Evolutionary conservation across 2,329 filamentous ascomycete genomes (phyloP), one percentile per base, ranked within the genome.

Genomic region (Colletotrichum endophyticum): DNA sequence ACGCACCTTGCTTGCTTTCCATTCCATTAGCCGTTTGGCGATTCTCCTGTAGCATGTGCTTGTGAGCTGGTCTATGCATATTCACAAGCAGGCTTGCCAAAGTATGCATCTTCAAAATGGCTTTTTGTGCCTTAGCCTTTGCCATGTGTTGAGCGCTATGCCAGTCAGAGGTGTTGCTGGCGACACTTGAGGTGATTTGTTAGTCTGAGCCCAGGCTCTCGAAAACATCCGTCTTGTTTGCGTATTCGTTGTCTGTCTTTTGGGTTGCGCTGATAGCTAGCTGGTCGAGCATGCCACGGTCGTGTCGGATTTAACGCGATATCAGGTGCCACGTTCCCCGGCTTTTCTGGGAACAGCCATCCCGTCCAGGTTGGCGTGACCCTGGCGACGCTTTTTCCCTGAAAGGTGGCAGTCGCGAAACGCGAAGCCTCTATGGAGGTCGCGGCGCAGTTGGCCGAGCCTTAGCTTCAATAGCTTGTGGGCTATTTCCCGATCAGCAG

Each of bases 331-430:
- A 72, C 69, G 69, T 75, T 72, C 73, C n/a, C 19, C 19, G 30
- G 39, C 16, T 13, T 36, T 57, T 6, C 44, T 32, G 25, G 36
- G 32, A 27, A 11, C 27, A 64, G 70, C 73, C 56, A 68, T 73
- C 56, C 63, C 70, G 70, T 44, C 27, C 28, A 64, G 16, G 39
- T 39, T 68, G 63, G 70, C 70, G 39, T 68, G 30, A 64, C 39
- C 70, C 73, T 15, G 63, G 39, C 57, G 30, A 62, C n/a, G 22
- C 67, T 36, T 44, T 53, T 73, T 68, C 73, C 73, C 32, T 32
- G 27, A 75, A 64, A 63, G 70, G 73, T 73, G 63, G 56, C 56
- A 67, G 53, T 68, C 63, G 73, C 70, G 70, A 64, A 64, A 44
- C 53, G 61, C 73, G 62, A 75, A 53, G 73, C 30, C 30, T 28